Percentiles rank a stretch among this genome's conserved stretches.
These are phyloP conservation scores for Tuber magnatum DNA, from an alignment of 495 filamentous ascomycete species.

Conservation along the genomic window DNA sequence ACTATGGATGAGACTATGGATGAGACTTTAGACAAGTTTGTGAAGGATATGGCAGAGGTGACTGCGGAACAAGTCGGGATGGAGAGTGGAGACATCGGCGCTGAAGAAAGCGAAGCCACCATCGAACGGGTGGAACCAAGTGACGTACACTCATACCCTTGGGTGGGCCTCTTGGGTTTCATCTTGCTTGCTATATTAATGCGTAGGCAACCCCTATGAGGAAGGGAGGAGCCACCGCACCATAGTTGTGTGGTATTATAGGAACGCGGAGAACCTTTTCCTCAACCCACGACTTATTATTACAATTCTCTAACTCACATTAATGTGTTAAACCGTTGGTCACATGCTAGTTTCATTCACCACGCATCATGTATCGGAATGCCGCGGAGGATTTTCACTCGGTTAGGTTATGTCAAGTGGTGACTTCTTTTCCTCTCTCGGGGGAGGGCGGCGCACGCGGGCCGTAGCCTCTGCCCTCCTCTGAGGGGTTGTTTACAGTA, in stretches of 20 bases:
- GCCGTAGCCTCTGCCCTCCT: background rate
- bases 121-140: background rate
- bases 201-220: background rate
- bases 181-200: background rate
- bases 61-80: background rate
- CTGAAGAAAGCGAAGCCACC: background rate
- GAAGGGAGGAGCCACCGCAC: background rate
- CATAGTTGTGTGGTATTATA: background rate
- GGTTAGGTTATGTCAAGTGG: background rate
- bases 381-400: background rate
- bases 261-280: background rate
- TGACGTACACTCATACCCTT: no score
- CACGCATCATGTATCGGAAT: background rate
- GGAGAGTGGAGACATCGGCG: background rate
- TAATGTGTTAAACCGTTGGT: background rate
- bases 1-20: background rate
- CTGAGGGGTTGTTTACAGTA: background rate
- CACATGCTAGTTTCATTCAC: background rate
- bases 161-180: no score
- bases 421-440: background rate
- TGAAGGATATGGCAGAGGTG: background rate
- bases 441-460: background rate
- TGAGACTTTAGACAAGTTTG: no score
- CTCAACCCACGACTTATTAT: background rate
- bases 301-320: background rate